Base-by-base conservation (phyloP, 2,329 filamentous ascomycete genomes). In the Bipolaris cookei region DNA sequence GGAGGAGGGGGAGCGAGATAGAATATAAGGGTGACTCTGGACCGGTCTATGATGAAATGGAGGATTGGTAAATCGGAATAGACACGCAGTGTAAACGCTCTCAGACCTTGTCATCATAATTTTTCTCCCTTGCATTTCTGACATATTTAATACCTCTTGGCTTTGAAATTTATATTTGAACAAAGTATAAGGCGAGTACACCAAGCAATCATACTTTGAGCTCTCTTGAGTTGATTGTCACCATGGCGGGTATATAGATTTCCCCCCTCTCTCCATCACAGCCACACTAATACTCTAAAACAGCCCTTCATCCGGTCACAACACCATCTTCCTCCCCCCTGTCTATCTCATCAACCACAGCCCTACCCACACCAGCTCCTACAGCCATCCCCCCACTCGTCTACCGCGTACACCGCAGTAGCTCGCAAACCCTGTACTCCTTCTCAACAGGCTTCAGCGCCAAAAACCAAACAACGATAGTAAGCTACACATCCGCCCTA, bases 381-480 rank as follows among this genome's bases (percentile, higher is more conserved):
- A 61, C 64, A 18, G 47, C 54, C 23, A 65, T 75, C 37, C 72
- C 72, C 0, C 5, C 62, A 7, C 42, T 65, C 5, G 69, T 76
- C 54, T 76, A 72, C 62, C 71, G 73, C 23, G 61, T 75, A 3
- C 70, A 76, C 44, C 68, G 62, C 42, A 30, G 62, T 30, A 49
- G 41, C 5, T 63, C 71, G 0, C 73, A 74, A 64, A 74, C 73
- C 7, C 62, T 61, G 3, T 76, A 74, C 63, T 44, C 64, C 23
- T 73, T 72, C 63, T 48, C 56, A 41, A 66, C 61, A 0, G 73
- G 73, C 49, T 76, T 76, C 65, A 60, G 51, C 28, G 58, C 72
- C 4, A 74, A 74, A 25, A 76, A 76, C 61, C 73, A 75, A 52
- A 70, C 70, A 45, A 76, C 73, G 1, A 70, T 75, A 53, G 54